Evolutionary conservation across 2,329 filamentous ascomycete genomes (phyloP), one percentile per base, ranked within the genome.

Genomic region (Drechslerella dactyloides): DNA sequence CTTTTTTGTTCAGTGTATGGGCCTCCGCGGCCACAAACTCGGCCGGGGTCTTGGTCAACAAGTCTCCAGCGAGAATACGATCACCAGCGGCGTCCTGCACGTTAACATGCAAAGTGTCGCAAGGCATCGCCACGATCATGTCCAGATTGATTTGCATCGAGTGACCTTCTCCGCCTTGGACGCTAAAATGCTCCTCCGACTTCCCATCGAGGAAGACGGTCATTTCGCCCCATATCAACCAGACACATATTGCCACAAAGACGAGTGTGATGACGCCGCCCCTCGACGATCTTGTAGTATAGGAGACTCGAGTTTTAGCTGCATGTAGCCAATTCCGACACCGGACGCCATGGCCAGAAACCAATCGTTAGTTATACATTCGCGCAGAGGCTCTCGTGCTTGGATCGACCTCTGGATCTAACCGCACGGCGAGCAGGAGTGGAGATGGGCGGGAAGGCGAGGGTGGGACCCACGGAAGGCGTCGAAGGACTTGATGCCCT

Each of bases 251-350:
- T 56, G 90, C 74, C 70, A 89, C 82, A 81, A 99, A 90, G 42
- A 68, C 56, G 53, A 97, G 85, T 21, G 94, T 97, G 90, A 93
- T 97, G 82, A 96, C 92, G 74, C 93, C 93, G 77, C 94, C 96
- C 77, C 90, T 89, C 40, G 89, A 85, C 33, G 91, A 96, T 75
- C 88, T 86, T 52, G 90, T 89, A 62, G 94, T 88, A 81, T 97
- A 99, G 78, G 93, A 91, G 15, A 93, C 87, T 82, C 97, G 97
- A 60, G 93, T 91, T 84, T 99, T 97, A 75, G 94, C 93, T 96
- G 78, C 60, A 69, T 59, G 23, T 50, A 50, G 59, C 30, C 33
- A 44, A 33, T 4, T 2, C 24, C 54, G 58, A 68, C 63, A n/a
- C n/a, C n/a, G n/a, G n/a, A n/a, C n/a, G n/a, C n/a, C n/a, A n/a